A percentile compares a stretch with the other conserved stretches of the same genome.
Conservation (phyloP, 2,329 filamentous ascomycete genomes). For the Nigrospora sphaerica region DNA sequence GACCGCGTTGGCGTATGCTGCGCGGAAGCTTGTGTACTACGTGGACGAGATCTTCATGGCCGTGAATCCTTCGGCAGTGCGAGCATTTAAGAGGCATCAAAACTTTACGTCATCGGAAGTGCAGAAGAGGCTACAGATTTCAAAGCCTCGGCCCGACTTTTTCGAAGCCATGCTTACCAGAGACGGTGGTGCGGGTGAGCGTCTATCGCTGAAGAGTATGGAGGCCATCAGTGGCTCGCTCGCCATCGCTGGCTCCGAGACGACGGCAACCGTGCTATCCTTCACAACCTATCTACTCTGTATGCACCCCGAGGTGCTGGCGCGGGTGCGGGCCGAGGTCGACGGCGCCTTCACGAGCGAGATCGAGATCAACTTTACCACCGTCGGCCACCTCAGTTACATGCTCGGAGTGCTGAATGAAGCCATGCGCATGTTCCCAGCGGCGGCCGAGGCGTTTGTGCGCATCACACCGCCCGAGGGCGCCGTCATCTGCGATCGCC, state of each 20-base stretch:
- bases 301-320: conserved; percentile 15
- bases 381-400: conserved; percentile 24
- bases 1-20: too few relatives aligned
- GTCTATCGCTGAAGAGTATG: neutral
- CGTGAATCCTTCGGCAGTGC: too few relatives aligned
- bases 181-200: neutral
- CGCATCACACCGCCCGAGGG: conserved; percentile 9
- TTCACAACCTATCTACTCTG: conserved; percentile 33
- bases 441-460: conserved; percentile 11
- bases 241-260: conserved; percentile 32
- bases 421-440: conserved; percentile 30
- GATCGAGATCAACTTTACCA: conserved; percentile 28
- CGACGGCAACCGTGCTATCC: conserved; percentile 34
- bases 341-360: conserved; percentile 24
- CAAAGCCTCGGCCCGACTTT: too few relatives aligned
- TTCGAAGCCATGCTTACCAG: too few relatives aligned
- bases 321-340: conserved; percentile 28
- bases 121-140: too few relatives aligned
- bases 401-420: conserved; percentile 33
- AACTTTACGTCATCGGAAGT: too few relatives aligned
- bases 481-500: conserved; percentile 8
- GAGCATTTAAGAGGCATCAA: too few relatives aligned
- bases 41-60: too few relatives aligned
- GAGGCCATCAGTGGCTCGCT: conserved; percentile 3
- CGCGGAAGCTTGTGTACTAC: too few relatives aligned